Evolutionary conservation across 2,329 filamentous ascomycete genomes (phyloP).

Genomic region (Lachnellula subtilissima): DNA sequence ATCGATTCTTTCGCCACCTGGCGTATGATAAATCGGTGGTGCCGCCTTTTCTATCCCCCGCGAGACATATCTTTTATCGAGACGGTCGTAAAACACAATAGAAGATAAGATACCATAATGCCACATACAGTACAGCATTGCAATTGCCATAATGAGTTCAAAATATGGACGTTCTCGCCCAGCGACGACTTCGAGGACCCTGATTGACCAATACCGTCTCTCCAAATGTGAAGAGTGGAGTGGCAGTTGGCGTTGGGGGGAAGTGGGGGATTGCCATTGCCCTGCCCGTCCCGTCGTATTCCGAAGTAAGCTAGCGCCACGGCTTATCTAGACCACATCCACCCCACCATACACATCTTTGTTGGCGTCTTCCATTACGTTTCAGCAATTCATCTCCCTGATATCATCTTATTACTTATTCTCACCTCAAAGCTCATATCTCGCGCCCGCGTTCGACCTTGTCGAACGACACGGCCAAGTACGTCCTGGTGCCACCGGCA

Average conservation of each 20-base stretch:
- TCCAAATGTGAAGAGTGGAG: not conserved
- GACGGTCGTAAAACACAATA: too few species aligned
- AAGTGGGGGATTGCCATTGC: not conserved
- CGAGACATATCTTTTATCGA: too few species aligned
- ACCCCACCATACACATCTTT: not conserved
- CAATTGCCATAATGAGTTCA: too few species aligned
- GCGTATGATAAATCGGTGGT: too few species aligned
- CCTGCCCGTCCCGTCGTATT: not conserved
- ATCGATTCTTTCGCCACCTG: too few species aligned
- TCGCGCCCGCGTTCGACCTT: not conserved
- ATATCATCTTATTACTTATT: not conserved
- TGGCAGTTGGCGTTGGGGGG: not conserved
- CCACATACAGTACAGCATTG: too few species aligned
- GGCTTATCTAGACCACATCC: not conserved
- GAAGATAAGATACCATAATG: too few species aligned
- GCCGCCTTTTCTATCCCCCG: too few species aligned
- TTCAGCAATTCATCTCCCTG: not conserved
- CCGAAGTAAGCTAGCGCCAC: not conserved
- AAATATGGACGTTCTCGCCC: too few species aligned
- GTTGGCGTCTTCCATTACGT: not conserved
- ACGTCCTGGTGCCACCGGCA: not conserved
- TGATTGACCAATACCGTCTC: too few species aligned
- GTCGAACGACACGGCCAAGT: not conserved
- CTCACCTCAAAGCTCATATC: not conserved
- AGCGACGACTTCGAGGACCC: too few species aligned